Evolutionary conservation across 1,139 yeast species (phyloP), one percentile per base, ranked within the genome.

Genomic region (Candida anutae): DNA sequence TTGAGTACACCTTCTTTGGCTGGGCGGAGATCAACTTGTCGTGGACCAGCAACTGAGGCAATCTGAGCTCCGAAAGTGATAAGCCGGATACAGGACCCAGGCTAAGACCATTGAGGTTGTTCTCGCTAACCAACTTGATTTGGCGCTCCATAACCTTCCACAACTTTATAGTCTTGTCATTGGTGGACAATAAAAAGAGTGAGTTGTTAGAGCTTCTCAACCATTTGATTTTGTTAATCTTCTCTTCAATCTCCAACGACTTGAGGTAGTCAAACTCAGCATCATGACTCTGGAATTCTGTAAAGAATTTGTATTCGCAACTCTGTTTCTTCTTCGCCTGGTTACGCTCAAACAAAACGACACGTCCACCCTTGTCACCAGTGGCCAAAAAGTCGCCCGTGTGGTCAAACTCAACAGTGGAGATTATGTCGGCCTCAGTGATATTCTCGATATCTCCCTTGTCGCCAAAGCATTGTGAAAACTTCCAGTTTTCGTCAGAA

Each of bases 311-410:
- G 60, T 93, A 93, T 55, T 93, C 98, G 55, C 97, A 90, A 35
- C 50, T 53, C 30, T 48, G 55, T 37, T 80, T 80, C 52, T 77
- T 77, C 50, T 82, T 82, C 37, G 64, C 58, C 42, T 77, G 80
- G 53, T 85, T 87, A 44, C 97, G 73, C 56, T 90, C 97, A 57
- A 93, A 93, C 32, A 93, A 61, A 10, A 93, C 99, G 23, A 93
- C 96, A 42, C 99, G 73, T 15, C 99, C 99, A 28, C 99, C 99
- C 49, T 90, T 80, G 59, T 93, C 99, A 36, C 99, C 99, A 2
- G 98, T 90, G 34, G 98, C 99, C 36, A 93, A 65, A 48, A 80
- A 93, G 53, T 90, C 85, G 27, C 99, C 99, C 11, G 93, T 76
- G 49, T 80, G 84, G 53, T 93, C 96, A 50, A 93, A 93, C 58